Evolutionary conservation across 164 flowering plant genomes (phyloP).

Genomic region (Kingdonia uniflora): DNA sequence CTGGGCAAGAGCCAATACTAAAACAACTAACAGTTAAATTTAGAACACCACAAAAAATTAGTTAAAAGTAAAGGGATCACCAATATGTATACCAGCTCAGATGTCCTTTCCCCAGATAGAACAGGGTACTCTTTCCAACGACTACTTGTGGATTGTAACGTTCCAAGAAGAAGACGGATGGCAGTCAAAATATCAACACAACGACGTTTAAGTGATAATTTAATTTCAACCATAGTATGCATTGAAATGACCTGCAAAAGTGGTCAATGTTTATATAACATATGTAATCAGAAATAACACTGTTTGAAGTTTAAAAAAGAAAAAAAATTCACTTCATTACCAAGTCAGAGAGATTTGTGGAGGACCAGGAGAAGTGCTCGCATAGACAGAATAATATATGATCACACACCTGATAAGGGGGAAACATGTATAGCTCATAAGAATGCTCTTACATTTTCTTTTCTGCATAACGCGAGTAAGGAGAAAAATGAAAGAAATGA

Average conservation of each 20-base stretch:
- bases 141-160: slow-evolving; percentile 18
- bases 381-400: slow-evolving; percentile 43
- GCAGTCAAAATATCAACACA: slow-evolving; percentile 34
- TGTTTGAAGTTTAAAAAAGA: not conserved
- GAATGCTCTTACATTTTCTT: too few species aligned
- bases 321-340: slow-evolving; percentile 29
- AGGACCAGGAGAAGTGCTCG: slow-evolving; percentile 41
- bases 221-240: slow-evolving; percentile 23
- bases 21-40: too few species aligned
- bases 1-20: too few species aligned
- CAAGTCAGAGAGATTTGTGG: slow-evolving; percentile 45
- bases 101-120: slow-evolving; percentile 16
- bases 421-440: too few species aligned
- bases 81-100: slow-evolving; percentile 36
- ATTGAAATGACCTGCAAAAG: slow-evolving; percentile 43
- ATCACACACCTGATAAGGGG: slow-evolving; percentile 41
- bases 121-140: slow-evolving; percentile 18
- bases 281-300: not conserved
- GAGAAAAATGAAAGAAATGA: too few species aligned
- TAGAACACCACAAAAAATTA: too few species aligned
- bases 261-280: not conserved
- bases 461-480: too few species aligned
- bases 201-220: slow-evolving; percentile 29
- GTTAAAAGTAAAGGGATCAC: not conserved
- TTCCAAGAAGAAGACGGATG: slow-evolving; percentile 28